Evolutionary conservation across 331 rosid genomes (phyloP), one percentile per base, ranked within the genome.

Genomic region (Dryas integrifolia): DNA sequence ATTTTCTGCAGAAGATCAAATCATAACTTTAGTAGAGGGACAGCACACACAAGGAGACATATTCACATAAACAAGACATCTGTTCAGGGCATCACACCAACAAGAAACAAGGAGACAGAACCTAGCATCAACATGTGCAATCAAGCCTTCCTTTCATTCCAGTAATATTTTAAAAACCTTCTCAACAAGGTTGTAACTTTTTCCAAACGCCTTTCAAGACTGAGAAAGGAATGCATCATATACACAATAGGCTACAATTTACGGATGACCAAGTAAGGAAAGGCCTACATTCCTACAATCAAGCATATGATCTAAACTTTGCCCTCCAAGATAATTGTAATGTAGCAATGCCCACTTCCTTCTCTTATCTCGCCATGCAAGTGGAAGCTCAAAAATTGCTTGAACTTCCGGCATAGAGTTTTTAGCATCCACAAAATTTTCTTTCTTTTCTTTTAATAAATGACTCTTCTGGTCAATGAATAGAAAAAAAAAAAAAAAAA

Each of bases 1-100:
- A 77, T 82, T 58, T 77, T 82, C 85, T 82, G 82, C 80, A 77
- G 24, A 62, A 50, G 4, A 74, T 0, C 51, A 56, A 48, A 53
- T 63, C 52, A 35, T 21, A 44, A 60, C 3, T 8, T 75, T 4
- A 61, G 67, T 24, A 52, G 0, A 48, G 38, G 12, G 6, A 69
- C 68, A 67, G 15, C 18, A 26, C 26, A 47, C 59, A 49, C 16
- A 18, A 50, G 39, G 11, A 10, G 39, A 39, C 9, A n/a, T 16
- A 59, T 40, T 30, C 4, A 46, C 4, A 11, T 11, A 18, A 65
- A 24, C 21, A 11, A 40, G 6, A 14, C 7, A 52, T 21, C 18
- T 9, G 16, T 58, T 49, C 26, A 73, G 24, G 5, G 24, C 4
- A 16, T 7, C 24, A 52, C 7, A 30, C 11, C 8, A 40, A 61